A percentile compares a stretch with the other conserved stretches of the same genome.
Conservation (phyloP, 331 rosid species). For the Telfairia occidentalis region DNA sequence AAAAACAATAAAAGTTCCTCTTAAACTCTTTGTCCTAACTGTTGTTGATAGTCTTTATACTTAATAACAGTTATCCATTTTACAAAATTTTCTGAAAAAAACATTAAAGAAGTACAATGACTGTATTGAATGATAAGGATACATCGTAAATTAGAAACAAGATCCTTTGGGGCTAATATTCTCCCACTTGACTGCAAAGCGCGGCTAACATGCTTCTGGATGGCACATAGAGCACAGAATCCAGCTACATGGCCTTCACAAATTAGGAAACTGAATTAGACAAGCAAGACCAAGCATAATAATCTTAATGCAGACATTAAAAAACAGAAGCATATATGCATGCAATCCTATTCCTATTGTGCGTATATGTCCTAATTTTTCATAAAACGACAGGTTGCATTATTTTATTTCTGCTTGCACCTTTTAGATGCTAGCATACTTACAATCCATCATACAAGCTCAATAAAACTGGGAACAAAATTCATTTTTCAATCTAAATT, state of each 20-base stretch:
- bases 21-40: neutral
- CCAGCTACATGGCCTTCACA: constrained; percentile 72
- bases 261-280: constrained; percentile 18
- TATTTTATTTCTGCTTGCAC: neutral
- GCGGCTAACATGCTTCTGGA: constrained; percentile 87
- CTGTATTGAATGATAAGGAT: constrained; percentile 31
- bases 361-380: neutral
- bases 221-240: constrained; percentile 93
- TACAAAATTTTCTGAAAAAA: neutral
- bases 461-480: neutral
- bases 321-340: neutral
- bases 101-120: neutral
- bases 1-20: neutral
- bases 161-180: constrained; percentile 59
- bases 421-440: neutral
- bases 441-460: neutral
- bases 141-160: constrained; percentile 75
- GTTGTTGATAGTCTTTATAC: neutral
- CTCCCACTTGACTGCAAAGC: constrained; percentile 77
- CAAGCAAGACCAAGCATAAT: neutral
- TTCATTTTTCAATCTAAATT: neutral
- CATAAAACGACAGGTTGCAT: neutral
- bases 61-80: neutral
- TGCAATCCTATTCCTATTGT: neutral
- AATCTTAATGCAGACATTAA: neutral